Conservation (phyloP, 2,329 filamentous ascomycete species). For the Pyrenochaeta sp. region DNA sequence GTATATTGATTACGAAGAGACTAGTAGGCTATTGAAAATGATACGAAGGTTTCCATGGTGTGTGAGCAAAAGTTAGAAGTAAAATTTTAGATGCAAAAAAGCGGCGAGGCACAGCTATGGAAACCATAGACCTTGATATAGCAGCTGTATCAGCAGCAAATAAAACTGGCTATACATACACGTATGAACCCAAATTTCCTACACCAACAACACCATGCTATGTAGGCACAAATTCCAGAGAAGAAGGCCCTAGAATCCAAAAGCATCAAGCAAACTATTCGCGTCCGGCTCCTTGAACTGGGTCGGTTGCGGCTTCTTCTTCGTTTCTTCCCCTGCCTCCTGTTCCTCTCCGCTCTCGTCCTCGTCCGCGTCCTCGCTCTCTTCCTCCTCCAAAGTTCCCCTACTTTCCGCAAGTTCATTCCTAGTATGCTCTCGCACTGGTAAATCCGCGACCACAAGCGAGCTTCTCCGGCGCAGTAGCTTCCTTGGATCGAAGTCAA, state of each 20-base stretch:
- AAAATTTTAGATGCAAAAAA: too few relatives aligned
- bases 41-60: too few relatives aligned
- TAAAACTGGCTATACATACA: background rate
- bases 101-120: background rate
- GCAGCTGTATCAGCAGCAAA: background rate
- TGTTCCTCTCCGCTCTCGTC: constrained; percentile 27
- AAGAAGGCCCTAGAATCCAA: constrained; percentile 73
- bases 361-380: constrained; percentile 50
- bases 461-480: constrained; percentile 76
- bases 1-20: too few relatives aligned
- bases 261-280: constrained; percentile 86
- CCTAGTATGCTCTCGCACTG: constrained; percentile 45
- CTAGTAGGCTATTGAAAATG: too few relatives aligned
- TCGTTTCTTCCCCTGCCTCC: constrained; percentile 34
- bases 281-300: constrained; percentile 93
- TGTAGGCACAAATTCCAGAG: background rate
- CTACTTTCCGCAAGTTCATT: constrained; percentile 25
- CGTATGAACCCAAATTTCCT: background rate
- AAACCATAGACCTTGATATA: background rate
- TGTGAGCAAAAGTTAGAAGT: too few relatives aligned
- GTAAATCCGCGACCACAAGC: constrained; percentile 79
- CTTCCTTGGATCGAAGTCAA: constrained; percentile 68
- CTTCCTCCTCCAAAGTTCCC: constrained; percentile 22
- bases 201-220: constrained; percentile 6
- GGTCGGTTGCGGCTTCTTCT: constrained; percentile 69